Evolutionary conservation across 768 basidiomycete genomes (phyloP), one percentile per base, ranked within the genome.

Genomic region (Gloeophyllum trabeum): DNA sequence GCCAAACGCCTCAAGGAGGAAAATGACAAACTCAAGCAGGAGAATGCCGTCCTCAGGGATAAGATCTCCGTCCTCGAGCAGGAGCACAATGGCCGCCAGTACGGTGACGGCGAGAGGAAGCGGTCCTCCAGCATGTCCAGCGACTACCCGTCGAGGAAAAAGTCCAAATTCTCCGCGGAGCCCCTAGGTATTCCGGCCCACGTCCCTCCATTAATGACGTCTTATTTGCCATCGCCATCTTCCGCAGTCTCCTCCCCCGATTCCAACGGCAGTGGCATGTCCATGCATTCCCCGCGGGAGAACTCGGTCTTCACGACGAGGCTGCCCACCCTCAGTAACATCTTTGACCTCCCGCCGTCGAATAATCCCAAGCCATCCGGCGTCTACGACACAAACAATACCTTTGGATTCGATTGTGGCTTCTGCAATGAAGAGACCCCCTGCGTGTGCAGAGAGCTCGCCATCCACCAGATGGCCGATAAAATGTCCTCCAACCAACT

Each of bases 1-100:
- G 86, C 85, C 12, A 89, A 88, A 61, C 75, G 78, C 24, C 70
- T 86, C 44, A 91, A 90, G 61, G 86, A 88, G 50, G 89, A 92
- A 56, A 92, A 92, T 49, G 83, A 88, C 41, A 62, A 63, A 13
- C 69, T 91, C 14, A 75, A 75, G 40, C 63, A 66, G 46, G 85
- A 90, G 60, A 90, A 90, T 51, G 48, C 56, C 21, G 51, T 61
- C 6, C 70, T 90, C 23, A 76, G 71, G 54, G 62, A 60, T 40
- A 63, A 59, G 46, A 47, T 67, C 32, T 51, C 53, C 7, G 48
- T 49, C 37, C 51, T 56, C 43, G 57, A 61, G 43, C 43, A 48
- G 16, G 51, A 57, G 20, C 51, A 46, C 37, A 21, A 37, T 7
- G 10, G n/a, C n/a, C n/a, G n/a, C n/a, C n/a, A n/a, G n/a, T n/a